Evolutionary conservation across 2,329 filamentous ascomycete species (phyloP).

Genomic region (Aschersonia sp.): DNA sequence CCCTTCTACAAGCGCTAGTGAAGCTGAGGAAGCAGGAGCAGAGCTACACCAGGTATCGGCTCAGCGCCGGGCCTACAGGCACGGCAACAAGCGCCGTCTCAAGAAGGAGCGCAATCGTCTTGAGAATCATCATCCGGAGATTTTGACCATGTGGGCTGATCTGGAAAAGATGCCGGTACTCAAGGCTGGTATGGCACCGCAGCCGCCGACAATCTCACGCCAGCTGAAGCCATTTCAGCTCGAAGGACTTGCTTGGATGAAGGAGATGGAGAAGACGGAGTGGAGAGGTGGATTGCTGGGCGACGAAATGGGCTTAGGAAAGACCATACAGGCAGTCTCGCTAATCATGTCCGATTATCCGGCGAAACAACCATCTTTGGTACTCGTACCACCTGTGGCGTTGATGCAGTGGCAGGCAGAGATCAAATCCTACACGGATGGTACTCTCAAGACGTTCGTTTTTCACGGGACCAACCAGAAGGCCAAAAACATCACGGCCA

Average conservation of each 20-base stretch:
- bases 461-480: constrained; percentile 80
- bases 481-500: constrained; percentile 59
- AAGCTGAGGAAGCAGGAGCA: constrained; percentile 7
- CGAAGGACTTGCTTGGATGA: constrained; percentile 91
- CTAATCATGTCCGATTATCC: constrained; percentile 97
- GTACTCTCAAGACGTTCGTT: constrained; percentile 78
- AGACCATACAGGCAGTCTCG: constrained; percentile 95
- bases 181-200: constrained; percentile 27
- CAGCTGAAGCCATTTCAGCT: constrained; percentile 87
- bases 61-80: constrained; percentile 20
- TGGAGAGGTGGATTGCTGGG: constrained; percentile 86
- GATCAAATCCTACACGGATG: constrained; percentile 70
- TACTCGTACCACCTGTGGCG: constrained; percentile 83
- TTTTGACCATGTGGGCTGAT: constrained; percentile 74
- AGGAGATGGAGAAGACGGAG: constrained; percentile 66
- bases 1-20: constrained; percentile 7
- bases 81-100: constrained; percentile 11
- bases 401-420: constrained; percentile 90
- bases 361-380: constrained; percentile 65
- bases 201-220: constrained; percentile 61
- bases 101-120: constrained; percentile 48
- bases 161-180: constrained; percentile 56
- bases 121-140: constrained; percentile 60
- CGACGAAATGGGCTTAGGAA: constrained; percentile 97
- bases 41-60: constrained; percentile 8